Evolutionary conservation across 257 asterid genomes (phyloP).

Genomic region (Petunia secreta): DNA sequence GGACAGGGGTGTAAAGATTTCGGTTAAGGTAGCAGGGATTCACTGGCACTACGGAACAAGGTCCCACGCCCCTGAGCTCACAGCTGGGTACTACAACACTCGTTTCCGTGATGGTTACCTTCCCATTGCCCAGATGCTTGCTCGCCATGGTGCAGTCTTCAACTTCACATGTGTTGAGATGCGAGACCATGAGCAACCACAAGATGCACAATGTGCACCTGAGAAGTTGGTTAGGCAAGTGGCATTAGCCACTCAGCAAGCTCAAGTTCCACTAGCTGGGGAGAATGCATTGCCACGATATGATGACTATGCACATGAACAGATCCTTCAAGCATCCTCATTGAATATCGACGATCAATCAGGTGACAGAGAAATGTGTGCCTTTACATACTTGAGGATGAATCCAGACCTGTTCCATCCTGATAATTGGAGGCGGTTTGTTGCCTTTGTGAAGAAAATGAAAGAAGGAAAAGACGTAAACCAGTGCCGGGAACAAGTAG

Average conservation of each 20-base stretch:
- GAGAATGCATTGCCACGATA: conserved; percentile 90
- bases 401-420: conserved; percentile 79
- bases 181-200: conserved; percentile 96
- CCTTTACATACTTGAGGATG: conserved; percentile 94
- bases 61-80: conserved; percentile 98
- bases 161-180: conserved; percentile 96
- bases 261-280: conserved; percentile 84
- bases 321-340: conserved; percentile 62
- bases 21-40: conserved; percentile 87
- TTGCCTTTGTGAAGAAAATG: conserved; percentile 89
- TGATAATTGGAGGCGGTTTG: conserved; percentile 90
- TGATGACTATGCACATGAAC: conserved; percentile 81
- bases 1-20: conserved; percentile 64
- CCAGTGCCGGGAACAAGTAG: conserved; percentile 74
- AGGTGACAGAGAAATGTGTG: conserved; percentile 71
- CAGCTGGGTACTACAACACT: conserved; percentile 94
- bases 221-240: conserved; percentile 91
- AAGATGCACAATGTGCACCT: conserved; percentile 83
- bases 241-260: conserved; percentile 74
- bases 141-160: conserved; percentile 78
- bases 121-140: conserved; percentile 93
- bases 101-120: conserved; percentile 80
- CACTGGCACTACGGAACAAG: conserved; percentile 97
- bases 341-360: conserved; percentile 48
- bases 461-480: conserved; percentile 67